These are phyloP conservation scores for Candida sanyaensis DNA, from an alignment of 1,139 yeast genomes.

Conservation along the genomic window DNA sequence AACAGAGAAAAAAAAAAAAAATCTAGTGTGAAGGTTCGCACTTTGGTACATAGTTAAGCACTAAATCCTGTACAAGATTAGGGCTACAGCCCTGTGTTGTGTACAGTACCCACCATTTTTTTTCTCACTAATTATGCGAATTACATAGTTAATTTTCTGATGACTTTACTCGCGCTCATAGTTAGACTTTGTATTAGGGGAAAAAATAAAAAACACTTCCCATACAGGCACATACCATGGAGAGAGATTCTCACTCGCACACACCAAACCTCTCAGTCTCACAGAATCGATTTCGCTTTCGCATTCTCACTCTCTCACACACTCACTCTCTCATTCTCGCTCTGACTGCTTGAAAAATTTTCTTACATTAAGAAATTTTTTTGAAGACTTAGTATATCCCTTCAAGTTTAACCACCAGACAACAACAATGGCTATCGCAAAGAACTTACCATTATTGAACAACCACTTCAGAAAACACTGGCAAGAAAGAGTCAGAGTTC, in stretches of 20 bases:
- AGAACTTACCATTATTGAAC: slow-evolving; percentile 97
- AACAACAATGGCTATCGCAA: slow-evolving; percentile 79
- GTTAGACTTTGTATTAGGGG: not conserved
- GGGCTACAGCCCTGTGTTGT: slow-evolving; percentile 4
- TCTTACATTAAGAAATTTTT: slow-evolving; percentile 5
- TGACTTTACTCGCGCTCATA: not conserved
- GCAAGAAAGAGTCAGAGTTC: slow-evolving; percentile 99
- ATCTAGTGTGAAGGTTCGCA: not conserved
- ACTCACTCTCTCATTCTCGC: slow-evolving; percentile 5
- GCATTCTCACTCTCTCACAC: slow-evolving; percentile 3
- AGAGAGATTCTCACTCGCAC: not conserved
- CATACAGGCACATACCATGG: not conserved
- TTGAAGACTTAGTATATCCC: slow-evolving; percentile 5
- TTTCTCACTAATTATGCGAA: not conserved
- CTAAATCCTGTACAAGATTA: slow-evolving; percentile 3
- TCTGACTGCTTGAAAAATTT: slow-evolving; percentile 12
- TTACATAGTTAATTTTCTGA: no score
- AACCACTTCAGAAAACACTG: slow-evolving; percentile 99
- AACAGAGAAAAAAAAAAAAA: no score
- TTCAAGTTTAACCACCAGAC: slow-evolving; percentile 7
- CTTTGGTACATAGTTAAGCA: not conserved
- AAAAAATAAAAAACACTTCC: not conserved
- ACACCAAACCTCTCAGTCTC: not conserved
- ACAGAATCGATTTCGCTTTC: not conserved
- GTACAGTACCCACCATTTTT: slow-evolving; percentile 3